phyloP scores from a whole-genome alignment of 129 eudicot genomes.

The Escallonia herrerae region DNA sequence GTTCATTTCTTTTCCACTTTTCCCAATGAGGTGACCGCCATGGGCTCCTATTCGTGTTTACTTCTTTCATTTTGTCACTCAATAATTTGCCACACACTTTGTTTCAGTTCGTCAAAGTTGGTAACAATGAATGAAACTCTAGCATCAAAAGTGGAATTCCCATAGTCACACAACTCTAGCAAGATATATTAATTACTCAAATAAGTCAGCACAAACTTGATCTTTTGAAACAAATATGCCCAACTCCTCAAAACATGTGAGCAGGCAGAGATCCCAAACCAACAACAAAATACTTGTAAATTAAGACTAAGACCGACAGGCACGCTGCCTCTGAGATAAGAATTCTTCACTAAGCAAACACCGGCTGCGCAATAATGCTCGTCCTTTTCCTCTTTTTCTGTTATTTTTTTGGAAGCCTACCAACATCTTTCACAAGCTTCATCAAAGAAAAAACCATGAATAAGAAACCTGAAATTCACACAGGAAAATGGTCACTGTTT shows the following conservation, averaged over 20 bases:
- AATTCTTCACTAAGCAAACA: constrained; percentile 29
- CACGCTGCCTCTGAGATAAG: background rate
- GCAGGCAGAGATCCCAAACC: too few relatives aligned
- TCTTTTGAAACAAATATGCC: background rate
- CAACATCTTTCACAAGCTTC: constrained; percentile 33
- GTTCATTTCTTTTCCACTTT: too few relatives aligned
- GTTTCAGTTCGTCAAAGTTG: too few relatives aligned
- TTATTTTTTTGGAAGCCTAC: constrained; percentile 6
- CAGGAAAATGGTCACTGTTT: constrained; percentile 1
- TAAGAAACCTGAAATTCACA: constrained; percentile 53
- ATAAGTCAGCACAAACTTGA: background rate
- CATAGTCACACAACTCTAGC: too few relatives aligned
- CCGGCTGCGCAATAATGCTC: constrained; percentile 31
- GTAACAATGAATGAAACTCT: too few relatives aligned
- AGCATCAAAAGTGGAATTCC: too few relatives aligned
- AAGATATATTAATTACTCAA: background rate
- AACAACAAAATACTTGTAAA: background rate
- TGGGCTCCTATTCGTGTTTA: too few relatives aligned
- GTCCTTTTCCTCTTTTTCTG: constrained; percentile 21
- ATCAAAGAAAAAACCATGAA: constrained; percentile 48
- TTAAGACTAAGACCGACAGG: background rate
- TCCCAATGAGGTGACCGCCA: too few relatives aligned
- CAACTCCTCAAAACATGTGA: too few relatives aligned
- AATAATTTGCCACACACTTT: too few relatives aligned
- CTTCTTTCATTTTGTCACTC: too few relatives aligned